Evolutionary conservation across 371 early-diverging fungal genomes (phyloP).

Genomic region (Thermomucor indicae-seudaticae): DNA sequence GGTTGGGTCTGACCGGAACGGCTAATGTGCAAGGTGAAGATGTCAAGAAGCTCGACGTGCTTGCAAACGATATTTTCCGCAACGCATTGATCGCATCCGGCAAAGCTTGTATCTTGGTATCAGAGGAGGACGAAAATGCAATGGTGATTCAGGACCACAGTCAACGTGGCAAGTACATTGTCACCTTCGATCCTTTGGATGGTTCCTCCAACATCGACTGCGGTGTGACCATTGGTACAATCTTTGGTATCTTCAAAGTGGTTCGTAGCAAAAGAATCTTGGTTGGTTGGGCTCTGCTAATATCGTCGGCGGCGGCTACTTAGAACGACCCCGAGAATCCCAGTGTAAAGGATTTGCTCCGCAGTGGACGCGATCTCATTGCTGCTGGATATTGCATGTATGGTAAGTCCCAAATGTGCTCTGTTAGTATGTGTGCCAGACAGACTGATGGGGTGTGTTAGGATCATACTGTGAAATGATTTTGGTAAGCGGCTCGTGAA

Average conservation of each 20-base stretch:
- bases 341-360: constrained; percentile 65
- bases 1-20: constrained; percentile 83
- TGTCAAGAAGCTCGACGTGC: constrained; percentile 94
- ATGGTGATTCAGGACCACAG: constrained; percentile 75
- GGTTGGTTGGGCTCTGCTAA: neutral
- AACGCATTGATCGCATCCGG: constrained; percentile 91
- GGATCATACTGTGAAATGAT: constrained; percentile 78
- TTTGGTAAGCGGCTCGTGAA: constrained; percentile 43
- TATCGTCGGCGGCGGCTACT: neutral
- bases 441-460: neutral
- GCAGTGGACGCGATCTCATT: constrained; percentile 91
- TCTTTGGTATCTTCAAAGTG: constrained; percentile 95
- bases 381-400: constrained; percentile 98
- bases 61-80: constrained; percentile 97
- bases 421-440: too few relatives aligned
- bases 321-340: constrained; percentile 53
- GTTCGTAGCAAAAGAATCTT: constrained; percentile 42
- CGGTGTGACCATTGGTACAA: constrained; percentile 97
- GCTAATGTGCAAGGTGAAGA: constrained; percentile 95
- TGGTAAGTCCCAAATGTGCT: constrained; percentile 26
- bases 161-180: constrained; percentile 88
- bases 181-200: constrained; percentile 97
- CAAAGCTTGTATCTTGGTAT: constrained; percentile 88
- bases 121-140: constrained; percentile 95
- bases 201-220: constrained; percentile 97